Conservation (phyloP, 164 flowering plant species). For the Aristolochia contorta region DNA sequence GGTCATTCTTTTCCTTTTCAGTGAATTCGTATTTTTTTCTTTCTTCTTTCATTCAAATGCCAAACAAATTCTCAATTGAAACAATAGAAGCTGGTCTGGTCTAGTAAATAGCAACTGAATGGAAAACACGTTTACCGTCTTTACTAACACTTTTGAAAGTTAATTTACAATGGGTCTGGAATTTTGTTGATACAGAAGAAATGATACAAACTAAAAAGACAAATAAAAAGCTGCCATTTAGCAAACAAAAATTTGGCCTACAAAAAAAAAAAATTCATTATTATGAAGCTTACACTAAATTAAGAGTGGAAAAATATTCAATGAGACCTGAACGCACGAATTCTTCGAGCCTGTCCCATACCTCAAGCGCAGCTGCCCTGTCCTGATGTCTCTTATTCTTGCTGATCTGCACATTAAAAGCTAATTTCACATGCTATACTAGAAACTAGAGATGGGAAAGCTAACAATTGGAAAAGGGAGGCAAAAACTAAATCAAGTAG, state of each 20-base stretch:
- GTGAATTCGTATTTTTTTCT: too few species aligned
- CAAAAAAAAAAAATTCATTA: not conserved
- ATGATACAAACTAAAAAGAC: too few species aligned
- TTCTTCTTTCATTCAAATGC: too few species aligned
- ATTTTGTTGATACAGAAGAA: too few species aligned
- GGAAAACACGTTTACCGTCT: too few species aligned
- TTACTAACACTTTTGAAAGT: too few species aligned
- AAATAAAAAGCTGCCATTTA: too few species aligned
- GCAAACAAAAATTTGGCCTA: not conserved
- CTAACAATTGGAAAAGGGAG: not conserved
- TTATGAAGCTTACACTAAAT: not conserved
- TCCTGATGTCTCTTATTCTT: constrained; percentile 97
- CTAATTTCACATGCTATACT: not conserved
- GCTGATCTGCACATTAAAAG: constrained; percentile 56
- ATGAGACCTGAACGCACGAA: constrained; percentile 90
- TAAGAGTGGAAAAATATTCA: constrained; percentile 15
- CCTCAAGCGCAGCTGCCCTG: constrained; percentile 97
- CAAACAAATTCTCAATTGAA: too few species aligned
- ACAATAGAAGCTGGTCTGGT: too few species aligned
- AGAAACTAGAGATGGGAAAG: not conserved
- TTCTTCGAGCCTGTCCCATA: constrained; percentile 93
- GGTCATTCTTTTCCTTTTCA: too few species aligned
- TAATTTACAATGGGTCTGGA: too few species aligned
- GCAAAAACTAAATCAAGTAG: not conserved
- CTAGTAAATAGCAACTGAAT: too few species aligned